These are phyloP conservation scores for Paramecium biaurelia DNA, from an alignment of 73 alveolate species.

Conservation along the genomic window DNA sequence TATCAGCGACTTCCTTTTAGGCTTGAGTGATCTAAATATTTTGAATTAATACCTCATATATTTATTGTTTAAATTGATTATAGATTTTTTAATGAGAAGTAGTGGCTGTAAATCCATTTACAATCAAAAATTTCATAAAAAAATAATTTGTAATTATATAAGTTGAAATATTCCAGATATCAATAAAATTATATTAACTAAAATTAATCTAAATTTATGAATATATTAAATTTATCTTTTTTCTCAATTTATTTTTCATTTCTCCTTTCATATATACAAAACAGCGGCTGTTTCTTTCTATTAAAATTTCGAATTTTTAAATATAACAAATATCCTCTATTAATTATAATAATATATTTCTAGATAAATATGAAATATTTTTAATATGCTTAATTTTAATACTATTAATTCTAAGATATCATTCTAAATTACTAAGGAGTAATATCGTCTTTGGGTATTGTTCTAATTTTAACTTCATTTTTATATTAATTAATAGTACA, in stretches of 20 bases:
- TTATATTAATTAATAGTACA: no score
- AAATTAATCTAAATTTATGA: background rate
- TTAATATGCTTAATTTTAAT: no score
- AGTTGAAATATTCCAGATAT: background rate
- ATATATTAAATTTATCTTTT: background rate
- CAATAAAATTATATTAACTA: background rate
- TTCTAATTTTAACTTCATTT: no score
- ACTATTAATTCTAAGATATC: no score
- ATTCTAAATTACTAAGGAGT: no score
- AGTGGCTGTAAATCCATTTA: background rate
- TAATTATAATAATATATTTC: no score
- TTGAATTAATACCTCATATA: background rate
- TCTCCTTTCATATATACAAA: background rate
- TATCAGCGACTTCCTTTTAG: conserved; percentile 49
- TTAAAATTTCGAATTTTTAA: no score
- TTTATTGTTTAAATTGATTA: background rate
- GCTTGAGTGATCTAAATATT: background rate
- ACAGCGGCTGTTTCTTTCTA: no score
- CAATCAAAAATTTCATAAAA: conserved; percentile 19
- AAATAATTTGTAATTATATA: background rate
- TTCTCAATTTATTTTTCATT: background rate
- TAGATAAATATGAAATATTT: no score
- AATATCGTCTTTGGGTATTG: no score
- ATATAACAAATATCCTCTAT: no score
- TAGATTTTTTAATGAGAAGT: background rate